phyloP scores from a whole-genome alignment of 495 filamentous ascomycete genomes.

The Penicillium mononematosum region DNA sequence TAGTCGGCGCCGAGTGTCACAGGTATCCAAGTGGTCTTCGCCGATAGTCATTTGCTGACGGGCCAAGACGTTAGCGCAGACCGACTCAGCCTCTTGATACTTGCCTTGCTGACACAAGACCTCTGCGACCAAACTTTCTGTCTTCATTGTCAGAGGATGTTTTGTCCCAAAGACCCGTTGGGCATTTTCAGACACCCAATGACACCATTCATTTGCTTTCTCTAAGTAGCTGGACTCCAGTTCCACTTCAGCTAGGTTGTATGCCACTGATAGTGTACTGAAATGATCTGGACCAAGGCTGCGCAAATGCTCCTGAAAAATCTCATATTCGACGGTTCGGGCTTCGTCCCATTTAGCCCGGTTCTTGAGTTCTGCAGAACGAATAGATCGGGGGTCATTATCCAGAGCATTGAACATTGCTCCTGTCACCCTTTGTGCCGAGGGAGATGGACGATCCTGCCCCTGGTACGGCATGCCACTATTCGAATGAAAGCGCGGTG shows the following conservation, averaged over 20 bases:
- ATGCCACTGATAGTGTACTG: constrained; percentile 34
- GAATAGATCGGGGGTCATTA: constrained; percentile 34
- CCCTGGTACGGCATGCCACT: constrained; percentile 34
- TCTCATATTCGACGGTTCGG: constrained; percentile 32
- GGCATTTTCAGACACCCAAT: constrained; percentile 37
- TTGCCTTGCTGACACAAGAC: constrained; percentile 31
- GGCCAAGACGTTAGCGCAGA: constrained; percentile 38
- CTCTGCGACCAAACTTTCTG: constrained; percentile 36
- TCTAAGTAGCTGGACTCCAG: constrained; percentile 27
- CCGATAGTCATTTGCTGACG: constrained; percentile 42
- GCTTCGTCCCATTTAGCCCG: constrained; percentile 35
- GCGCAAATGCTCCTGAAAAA: constrained; percentile 40
- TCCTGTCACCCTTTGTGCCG: constrained; percentile 20
- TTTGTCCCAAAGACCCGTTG: constrained; percentile 34
- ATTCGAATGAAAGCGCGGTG: constrained; percentile 36
- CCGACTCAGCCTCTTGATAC: constrained; percentile 34
- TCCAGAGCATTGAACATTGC: constrained; percentile 24
- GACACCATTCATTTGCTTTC: constrained; percentile 35
- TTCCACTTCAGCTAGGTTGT: constrained; percentile 36
- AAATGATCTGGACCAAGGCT: constrained; percentile 36
- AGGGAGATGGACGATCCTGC: constrained; percentile 17
- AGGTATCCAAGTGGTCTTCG: constrained; percentile 37
- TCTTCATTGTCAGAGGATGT: constrained; percentile 36
- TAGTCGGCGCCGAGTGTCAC: constrained; percentile 36
- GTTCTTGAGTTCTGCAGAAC: constrained; percentile 34